Evolutionary conservation across 768 basidiomycete genomes (phyloP), one percentile per base, ranked within the genome.

Genomic region (Flagelloscypha sp.): DNA sequence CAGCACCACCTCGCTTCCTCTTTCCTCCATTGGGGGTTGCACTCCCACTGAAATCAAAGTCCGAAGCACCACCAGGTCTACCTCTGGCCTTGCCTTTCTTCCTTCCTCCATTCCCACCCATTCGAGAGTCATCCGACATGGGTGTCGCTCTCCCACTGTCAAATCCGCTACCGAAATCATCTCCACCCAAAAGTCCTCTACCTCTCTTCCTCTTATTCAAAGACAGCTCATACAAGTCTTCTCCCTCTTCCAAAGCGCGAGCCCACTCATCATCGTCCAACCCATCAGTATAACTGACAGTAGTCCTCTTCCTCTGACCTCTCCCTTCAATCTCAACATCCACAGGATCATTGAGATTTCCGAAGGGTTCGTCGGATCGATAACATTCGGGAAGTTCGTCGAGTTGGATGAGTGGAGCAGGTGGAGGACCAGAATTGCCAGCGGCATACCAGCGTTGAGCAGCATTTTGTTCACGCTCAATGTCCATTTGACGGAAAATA

Each of bases 341-440:
- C 4, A 68, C 59, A n/a, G n/a, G n/a, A n/a, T n/a, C n/a, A 44
- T 74, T 74, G 37, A 63, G 62, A 19, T 56, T 63, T 32, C 79
- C 79, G 51, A 88, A 87, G 1, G 84, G 84, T 51, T 86, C 79
- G 45, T 87, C 84, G 5, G 66, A 80, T 48, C 81, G 83, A 57
- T 97, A 99, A 54, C 87, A 89, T 30, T 86, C 81, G 0, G 94
- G 94, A 19, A 99, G 70, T 53, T 99, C 95, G 24, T 85, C 84
- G 24, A 93, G 66, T 38, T 82, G 72, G 52, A 98, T 84, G 20
- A 99, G 74, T 0, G 70, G 71, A 34, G 61, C 70, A 1, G 85
- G 89, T 0, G 82, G 81, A 46, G 74, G 85, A 24, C 87, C 86
- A 10, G 79, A 76, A 44, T 85, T 69, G 9, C 89, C 89, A 5